Conservation (phyloP, 768 basidiomycete genomes). For the Lyophyllum shimeji region DNA sequence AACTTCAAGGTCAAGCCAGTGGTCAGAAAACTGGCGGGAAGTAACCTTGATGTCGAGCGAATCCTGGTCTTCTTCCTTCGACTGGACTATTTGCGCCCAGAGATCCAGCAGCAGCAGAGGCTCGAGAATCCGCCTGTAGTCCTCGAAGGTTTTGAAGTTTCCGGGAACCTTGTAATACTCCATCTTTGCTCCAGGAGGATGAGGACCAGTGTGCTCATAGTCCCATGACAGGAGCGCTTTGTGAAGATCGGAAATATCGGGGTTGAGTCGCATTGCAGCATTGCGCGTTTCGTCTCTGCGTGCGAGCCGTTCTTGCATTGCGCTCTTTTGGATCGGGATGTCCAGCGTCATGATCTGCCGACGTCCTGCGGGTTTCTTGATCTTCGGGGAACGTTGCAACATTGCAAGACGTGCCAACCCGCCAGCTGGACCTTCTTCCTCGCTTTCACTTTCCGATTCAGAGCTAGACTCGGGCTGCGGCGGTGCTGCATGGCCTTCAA, state of each 20-base stretch:
- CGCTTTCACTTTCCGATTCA: constrained; percentile 43
- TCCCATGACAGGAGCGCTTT: constrained; percentile 83
- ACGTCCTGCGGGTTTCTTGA: constrained; percentile 56
- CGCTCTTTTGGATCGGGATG: constrained; percentile 43
- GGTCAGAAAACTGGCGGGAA: constrained; percentile 71
- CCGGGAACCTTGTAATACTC: constrained; percentile 53
- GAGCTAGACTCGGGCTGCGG: constrained; percentile 36
- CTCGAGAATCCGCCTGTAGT: constrained; percentile 78
- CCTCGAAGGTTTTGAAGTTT: constrained; percentile 57
- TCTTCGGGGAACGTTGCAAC: constrained; percentile 59
- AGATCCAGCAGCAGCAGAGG: constrained; percentile 86
- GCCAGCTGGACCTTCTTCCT: constrained; percentile 44
- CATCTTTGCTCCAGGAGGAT: constrained; percentile 55
- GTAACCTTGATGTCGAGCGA: constrained; percentile 62
- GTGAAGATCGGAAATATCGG: constrained; percentile 80
- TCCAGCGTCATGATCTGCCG: constrained; percentile 67
- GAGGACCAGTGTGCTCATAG: constrained; percentile 63
- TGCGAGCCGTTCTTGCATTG: constrained; percentile 48
- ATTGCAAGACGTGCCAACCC: constrained; percentile 56
- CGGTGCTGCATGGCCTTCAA: constrained; percentile 26
- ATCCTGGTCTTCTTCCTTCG: constrained; percentile 65
- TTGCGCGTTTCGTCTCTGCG: constrained; percentile 63
- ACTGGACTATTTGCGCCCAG: constrained; percentile 83
- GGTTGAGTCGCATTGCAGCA: constrained; percentile 70
- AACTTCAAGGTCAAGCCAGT: constrained; percentile 81